phyloP scores from a whole-genome alignment of 78 protist genomes.

The Dictyostelium firmibasis region DNA sequence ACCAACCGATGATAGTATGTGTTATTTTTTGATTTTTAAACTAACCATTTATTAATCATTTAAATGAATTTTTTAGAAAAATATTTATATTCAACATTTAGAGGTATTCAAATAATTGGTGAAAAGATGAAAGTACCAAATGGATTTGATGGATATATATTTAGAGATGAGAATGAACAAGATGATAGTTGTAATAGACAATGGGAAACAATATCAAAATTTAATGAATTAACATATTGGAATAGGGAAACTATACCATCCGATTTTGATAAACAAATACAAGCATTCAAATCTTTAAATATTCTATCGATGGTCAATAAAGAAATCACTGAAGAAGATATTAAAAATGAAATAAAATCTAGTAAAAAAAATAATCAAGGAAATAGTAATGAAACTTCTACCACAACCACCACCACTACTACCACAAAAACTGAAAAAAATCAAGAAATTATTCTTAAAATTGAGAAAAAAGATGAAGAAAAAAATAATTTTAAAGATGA shows the following conservation, averaged over 20 bases:
- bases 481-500: background rate
- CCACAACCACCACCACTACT: background rate
- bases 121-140: constrained; percentile 12
- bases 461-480: background rate
- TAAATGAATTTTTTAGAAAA: no score
- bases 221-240: constrained; percentile 25
- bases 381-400: background rate
- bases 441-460: background rate
- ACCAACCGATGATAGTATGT: background rate
- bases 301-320: background rate
- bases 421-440: background rate
- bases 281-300: constrained; percentile 22
- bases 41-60: no score
- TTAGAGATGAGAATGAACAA: constrained; percentile 23
- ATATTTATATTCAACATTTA: background rate
- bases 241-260: constrained; percentile 57
- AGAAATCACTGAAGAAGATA: constrained; percentile 9
- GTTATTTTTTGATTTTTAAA: background rate
- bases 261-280: constrained; percentile 2
- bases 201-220: constrained; percentile 33
- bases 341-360: background rate
- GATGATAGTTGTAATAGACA: background rate
- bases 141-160: constrained; percentile 15
- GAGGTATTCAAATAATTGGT: constrained; percentile 39
- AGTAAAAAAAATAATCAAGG: background rate